A percentile compares a stretch with the other conserved stretches of the same genome.
phyloP scores from a whole-genome alignment of 257 asterid species.

The Petrea volubilis region DNA sequence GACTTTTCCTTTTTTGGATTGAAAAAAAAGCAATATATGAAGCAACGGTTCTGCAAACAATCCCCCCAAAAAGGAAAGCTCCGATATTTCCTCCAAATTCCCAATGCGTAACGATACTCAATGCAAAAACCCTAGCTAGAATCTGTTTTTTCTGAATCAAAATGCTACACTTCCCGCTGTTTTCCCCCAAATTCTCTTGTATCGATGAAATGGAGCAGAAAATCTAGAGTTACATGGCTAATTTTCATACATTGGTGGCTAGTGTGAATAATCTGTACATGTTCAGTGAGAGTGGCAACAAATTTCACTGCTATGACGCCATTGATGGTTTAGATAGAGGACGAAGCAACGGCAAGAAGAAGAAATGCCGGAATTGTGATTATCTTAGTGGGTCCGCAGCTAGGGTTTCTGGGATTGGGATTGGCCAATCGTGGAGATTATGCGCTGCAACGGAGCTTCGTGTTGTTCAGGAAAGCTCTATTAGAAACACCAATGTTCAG shows the following conservation, averaged over 20 bases:
- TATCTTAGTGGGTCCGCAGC: slow-evolving; percentile 26
- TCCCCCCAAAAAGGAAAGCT: neutral
- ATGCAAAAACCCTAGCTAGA: slow-evolving; percentile 21
- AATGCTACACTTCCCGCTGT: slow-evolving; percentile 12
- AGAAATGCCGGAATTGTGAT: slow-evolving; percentile 27
- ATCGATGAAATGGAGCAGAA: slow-evolving; percentile 31
- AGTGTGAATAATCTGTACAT: slow-evolving; percentile 30
- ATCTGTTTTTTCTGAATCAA: neutral
- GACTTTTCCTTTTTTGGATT: slow-evolving; percentile 12
- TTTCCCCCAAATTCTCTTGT: neutral
- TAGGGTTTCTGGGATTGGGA: slow-evolving; percentile 33
- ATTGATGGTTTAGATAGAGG: slow-evolving; percentile 25
- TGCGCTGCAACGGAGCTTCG: slow-evolving; percentile 50
- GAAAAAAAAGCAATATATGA: slow-evolving; percentile 4
- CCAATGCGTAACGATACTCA: slow-evolving; percentile 13
- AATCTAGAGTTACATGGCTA: slow-evolving; percentile 48
- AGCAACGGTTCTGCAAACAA: slow-evolving; percentile 15
- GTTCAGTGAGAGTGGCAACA: slow-evolving; percentile 17
- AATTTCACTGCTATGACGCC: slow-evolving; percentile 19
- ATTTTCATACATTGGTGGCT: slow-evolving; percentile 34
- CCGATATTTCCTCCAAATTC: slow-evolving; percentile 1
- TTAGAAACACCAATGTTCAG: slow-evolving; percentile 28
- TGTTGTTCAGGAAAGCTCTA: slow-evolving; percentile 29
- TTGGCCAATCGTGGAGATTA: slow-evolving; percentile 42
- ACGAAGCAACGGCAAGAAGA: slow-evolving; percentile 20